phyloP scores from a whole-genome alignment of 1,139 yeast species.

The Protomyces macrosporus region DNA sequence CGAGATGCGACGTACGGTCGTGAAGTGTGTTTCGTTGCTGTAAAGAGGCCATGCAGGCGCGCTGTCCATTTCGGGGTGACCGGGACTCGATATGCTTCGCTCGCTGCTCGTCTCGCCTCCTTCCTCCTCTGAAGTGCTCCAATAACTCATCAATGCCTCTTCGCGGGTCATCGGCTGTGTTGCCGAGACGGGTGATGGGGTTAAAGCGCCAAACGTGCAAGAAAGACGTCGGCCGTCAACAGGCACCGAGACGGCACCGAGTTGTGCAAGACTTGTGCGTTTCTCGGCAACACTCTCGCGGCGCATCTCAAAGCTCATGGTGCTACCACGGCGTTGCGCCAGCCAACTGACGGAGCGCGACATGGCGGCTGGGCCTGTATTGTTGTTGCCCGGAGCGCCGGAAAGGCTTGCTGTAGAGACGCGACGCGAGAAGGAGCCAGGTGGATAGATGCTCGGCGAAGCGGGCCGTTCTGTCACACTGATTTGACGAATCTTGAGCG shows the following conservation, averaged over 20 bases:
- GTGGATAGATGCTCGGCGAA: neutral
- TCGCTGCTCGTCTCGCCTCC: neutral
- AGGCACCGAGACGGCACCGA: neutral
- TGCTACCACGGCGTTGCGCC: constrained; percentile 10
- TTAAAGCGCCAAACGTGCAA: neutral
- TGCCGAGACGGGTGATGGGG: neutral
- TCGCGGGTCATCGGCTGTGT: too few relatives aligned
- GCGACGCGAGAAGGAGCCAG: neutral
- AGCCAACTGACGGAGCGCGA: neutral
- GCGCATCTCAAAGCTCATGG: constrained; percentile 17
- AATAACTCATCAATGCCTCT: neutral
- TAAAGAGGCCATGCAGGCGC: neutral
- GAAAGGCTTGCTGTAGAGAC: neutral
- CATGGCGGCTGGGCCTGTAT: neutral
- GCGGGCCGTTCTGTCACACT: neutral
- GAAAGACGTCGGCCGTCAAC: neutral
- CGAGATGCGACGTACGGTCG: neutral
- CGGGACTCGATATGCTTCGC: neutral
- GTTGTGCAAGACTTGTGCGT: neutral
- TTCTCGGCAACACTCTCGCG: constrained; percentile 23
- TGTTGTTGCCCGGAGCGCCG: neutral
- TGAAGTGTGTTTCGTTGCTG: neutral
- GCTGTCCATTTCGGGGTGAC: neutral
- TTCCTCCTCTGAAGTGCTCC: neutral
- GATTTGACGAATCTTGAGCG: neutral